Base-by-base conservation (phyloP, 1,284 basidiomycete genomes). In the Wolfiporia cocos region DNA sequence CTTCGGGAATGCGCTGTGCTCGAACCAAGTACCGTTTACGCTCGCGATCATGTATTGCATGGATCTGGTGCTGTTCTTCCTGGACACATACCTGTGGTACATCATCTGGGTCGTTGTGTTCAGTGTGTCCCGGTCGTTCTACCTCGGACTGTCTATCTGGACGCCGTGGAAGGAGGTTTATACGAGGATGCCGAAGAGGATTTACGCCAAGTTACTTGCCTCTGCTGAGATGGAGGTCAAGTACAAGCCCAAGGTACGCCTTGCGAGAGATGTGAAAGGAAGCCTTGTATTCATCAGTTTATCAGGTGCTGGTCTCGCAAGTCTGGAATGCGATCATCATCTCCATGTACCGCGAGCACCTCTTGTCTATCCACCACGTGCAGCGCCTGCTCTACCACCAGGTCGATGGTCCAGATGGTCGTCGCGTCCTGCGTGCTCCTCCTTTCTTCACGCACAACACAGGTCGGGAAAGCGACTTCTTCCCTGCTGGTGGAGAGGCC, bases 251-350 rank as follows among this genome's bases (percentile, higher is more conserved):
- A 97, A 97, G 75, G 79, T 78, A 49, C 41, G 66, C 49, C n/a
- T 11, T 9, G 28, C 2, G 15, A 4, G 2, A 14, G 18, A 21
- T 15, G 15, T 19, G 18, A 12, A 3, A 9, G 33, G 24, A 22
- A 12, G 23, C 4, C 4, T 20, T 17, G 12, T 18, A 28, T 4
- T 18, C 19, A 3, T 44, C 17, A 28, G n/a, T 6, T 29, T 12
- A 32, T n/a, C 28, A 79, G 77, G 93, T 97, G 38, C 78, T 97
- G 24, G 93, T 97, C 22, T 96, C 92, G 14, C 93, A 97, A 69
- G 86, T 97, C 37, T 97, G 93, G 93, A 97, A 97, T 64, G 93
- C 93, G 37, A 74, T 97, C 67, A 93, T 97, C 65, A 97, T 97
- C 54, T 96, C 92, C 39, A 97, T 97, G 93, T 97, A 97, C 65